These are phyloP conservation scores for Helicostylum pulchrum DNA, from an alignment of 192 early-diverging fungal species.

Conservation along the genomic window DNA sequence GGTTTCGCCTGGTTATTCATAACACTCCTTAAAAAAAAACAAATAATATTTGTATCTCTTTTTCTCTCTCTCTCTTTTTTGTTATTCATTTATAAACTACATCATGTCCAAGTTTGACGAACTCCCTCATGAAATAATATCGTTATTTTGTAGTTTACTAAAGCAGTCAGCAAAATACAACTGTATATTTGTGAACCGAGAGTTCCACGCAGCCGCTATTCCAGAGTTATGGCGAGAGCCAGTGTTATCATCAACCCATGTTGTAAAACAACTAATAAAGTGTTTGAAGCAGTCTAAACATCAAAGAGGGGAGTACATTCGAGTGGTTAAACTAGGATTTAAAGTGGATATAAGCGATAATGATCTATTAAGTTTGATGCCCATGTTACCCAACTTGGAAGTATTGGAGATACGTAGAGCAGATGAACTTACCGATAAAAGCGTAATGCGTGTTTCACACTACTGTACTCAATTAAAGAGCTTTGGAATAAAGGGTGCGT, in stretches of 20 bases:
- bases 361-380: conserved; percentile 7
- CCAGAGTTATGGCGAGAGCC: conserved; percentile 18
- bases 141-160: conserved; percentile 12
- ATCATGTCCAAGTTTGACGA: conserved; percentile 11
- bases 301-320: conserved; percentile 14
- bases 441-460: conserved; percentile 6
- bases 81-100: neutral
- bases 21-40: too few species aligned
- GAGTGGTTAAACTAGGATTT: neutral
- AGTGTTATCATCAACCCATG: neutral
- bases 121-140: conserved; percentile 7
- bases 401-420: conserved; percentile 10
- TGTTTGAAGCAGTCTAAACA: conserved; percentile 7
- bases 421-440: conserved; percentile 18
- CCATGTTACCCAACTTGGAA: neutral
- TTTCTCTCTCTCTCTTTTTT: neutral
- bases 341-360: neutral
- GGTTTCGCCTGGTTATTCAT: too few species aligned
- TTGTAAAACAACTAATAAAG: neutral
- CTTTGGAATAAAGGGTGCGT: conserved; percentile 9
- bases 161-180: conserved; percentile 10
- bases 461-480: conserved; percentile 19
- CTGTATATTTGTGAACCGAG: conserved; percentile 11
- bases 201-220: conserved; percentile 9
- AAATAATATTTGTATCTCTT: too few species aligned